A percentile compares a stretch with the other conserved stretches of the same genome.
Conservation (phyloP, 139 green algal genomes). For the Nannochloris sp. region DNA sequence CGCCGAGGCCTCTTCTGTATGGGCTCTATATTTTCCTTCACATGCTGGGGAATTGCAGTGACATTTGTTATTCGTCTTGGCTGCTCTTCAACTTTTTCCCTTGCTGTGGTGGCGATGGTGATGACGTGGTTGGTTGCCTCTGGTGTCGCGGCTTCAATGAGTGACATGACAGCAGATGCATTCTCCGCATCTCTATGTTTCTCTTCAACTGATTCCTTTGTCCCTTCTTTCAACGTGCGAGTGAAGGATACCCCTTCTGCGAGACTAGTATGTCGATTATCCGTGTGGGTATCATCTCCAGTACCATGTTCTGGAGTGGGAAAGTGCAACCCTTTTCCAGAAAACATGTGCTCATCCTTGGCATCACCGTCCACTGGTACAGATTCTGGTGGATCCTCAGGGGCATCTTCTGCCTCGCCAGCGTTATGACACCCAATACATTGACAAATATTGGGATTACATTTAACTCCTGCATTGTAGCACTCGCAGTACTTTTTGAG, state of each 20-base stretch:
- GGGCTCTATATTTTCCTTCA: constrained; percentile 3
- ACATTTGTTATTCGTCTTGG: constrained; percentile 1
- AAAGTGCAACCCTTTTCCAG: not conserved
- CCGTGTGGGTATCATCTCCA: not conserved
- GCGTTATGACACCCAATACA: constrained; percentile 68
- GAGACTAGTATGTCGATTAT: too few species aligned
- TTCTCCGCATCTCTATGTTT: too few species aligned
- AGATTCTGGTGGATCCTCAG: not conserved
- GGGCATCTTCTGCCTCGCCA: constrained; percentile 5
- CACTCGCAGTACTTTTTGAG: constrained; percentile 70
- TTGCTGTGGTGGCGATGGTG: constrained; percentile 7
- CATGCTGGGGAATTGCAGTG: not conserved
- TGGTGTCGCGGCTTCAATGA: too few species aligned
- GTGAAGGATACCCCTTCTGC: too few species aligned
- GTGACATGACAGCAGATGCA: too few species aligned
- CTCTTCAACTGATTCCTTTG: too few species aligned
- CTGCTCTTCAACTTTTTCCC: not conserved
- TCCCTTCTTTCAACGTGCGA: too few species aligned
- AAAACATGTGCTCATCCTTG: constrained; percentile 1
- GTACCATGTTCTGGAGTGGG: not conserved
- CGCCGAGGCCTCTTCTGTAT: constrained; percentile 19
- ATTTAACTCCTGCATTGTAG: constrained; percentile 53
- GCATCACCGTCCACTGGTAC: not conserved
- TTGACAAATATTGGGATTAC: constrained; percentile 73
- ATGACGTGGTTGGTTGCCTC: too few species aligned